Percentiles rank a stretch among this genome's conserved stretches.
Evolutionary conservation across 2,329 filamentous ascomycete genomes (phyloP).

Genomic region (Knoxdaviesia proteae): DNA sequence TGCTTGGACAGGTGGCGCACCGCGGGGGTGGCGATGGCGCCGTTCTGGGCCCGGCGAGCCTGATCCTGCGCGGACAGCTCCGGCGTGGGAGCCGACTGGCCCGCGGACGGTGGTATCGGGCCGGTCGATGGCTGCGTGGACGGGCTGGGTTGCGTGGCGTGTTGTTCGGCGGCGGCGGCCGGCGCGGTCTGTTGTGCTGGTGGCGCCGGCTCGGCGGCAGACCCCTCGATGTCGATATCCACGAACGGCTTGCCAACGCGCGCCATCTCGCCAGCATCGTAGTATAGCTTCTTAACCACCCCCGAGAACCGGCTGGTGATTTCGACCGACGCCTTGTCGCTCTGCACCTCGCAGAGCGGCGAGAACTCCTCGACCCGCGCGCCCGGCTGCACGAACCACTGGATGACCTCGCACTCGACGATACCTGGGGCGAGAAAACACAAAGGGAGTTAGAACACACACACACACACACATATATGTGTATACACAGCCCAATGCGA

Average conservation of each 20-base stretch:
- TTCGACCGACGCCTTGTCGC: constrained; percentile 78
- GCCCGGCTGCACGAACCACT: constrained; percentile 96
- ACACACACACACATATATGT: too few species aligned
- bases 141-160: too few species aligned
- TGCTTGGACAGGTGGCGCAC: constrained; percentile 77
- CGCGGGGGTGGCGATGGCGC: constrained; percentile 70
- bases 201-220: constrained; percentile 18
- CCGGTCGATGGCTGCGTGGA: too few species aligned
- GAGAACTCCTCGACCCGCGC: constrained; percentile 96
- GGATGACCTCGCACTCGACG: constrained; percentile 94
- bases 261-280: constrained; percentile 89
- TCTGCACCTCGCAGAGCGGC: constrained; percentile 92
- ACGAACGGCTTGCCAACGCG: constrained; percentile 86
- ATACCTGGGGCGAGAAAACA: constrained; percentile 40
- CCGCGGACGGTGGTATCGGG: too few species aligned
- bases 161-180: background rate
- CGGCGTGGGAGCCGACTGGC: constrained; percentile 10
- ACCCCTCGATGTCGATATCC: constrained; percentile 81
- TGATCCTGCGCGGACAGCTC: constrained; percentile 1
- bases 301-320: constrained; percentile 93
- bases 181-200: constrained; percentile 1
- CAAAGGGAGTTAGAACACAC: too few species aligned
- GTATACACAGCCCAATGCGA: too few species aligned
- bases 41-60: constrained; percentile 35
- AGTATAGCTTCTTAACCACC: constrained; percentile 88